A percentile compares a stretch with the other conserved stretches of the same genome.
phyloP scores from a whole-genome alignment of 495 filamentous ascomycete species.

The Daldinia concentrica region DNA sequence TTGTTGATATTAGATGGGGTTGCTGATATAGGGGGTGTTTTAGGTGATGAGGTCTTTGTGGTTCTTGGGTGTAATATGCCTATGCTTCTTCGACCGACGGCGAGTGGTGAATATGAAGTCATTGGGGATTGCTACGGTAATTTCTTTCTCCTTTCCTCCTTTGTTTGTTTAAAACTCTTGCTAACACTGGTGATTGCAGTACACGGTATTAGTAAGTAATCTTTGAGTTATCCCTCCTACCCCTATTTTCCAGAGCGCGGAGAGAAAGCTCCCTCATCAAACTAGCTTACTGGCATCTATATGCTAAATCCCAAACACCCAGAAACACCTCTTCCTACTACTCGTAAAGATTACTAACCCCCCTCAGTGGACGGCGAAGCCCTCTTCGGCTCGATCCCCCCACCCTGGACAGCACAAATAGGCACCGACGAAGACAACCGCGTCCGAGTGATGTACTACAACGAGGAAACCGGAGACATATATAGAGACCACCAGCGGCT shows the following conservation, averaged over 20 bases:
- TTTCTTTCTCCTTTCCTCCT: not conserved
- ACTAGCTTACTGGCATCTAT: no score
- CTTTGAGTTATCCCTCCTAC: not conserved
- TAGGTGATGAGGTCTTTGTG: conserved; percentile 28
- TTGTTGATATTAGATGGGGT: not conserved
- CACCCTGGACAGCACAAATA: conserved; percentile 3
- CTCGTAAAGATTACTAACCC: not conserved
- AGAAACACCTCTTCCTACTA: no score
- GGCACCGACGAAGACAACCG: not conserved
- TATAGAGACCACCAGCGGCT: conserved; percentile 20
- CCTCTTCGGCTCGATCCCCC: conserved; percentile 16
- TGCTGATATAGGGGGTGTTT: not conserved
- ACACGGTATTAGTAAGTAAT: conserved; percentile 26
- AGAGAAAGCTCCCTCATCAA: no score
- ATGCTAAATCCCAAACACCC: no score
- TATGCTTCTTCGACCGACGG: conserved; percentile 20
- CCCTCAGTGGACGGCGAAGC: conserved; percentile 27
- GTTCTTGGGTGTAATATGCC: conserved; percentile 26
- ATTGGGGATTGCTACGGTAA: conserved; percentile 35
- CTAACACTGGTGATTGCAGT: conserved; percentile 11
- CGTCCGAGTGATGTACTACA: not conserved
- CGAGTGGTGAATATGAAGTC: conserved; percentile 18
- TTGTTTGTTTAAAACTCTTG: not conserved
- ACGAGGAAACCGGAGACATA: not conserved
- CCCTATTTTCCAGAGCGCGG: not conserved